phyloP scores from a whole-genome alignment of 2,329 filamentous ascomycete genomes.

The Colletotrichum melonis region DNA sequence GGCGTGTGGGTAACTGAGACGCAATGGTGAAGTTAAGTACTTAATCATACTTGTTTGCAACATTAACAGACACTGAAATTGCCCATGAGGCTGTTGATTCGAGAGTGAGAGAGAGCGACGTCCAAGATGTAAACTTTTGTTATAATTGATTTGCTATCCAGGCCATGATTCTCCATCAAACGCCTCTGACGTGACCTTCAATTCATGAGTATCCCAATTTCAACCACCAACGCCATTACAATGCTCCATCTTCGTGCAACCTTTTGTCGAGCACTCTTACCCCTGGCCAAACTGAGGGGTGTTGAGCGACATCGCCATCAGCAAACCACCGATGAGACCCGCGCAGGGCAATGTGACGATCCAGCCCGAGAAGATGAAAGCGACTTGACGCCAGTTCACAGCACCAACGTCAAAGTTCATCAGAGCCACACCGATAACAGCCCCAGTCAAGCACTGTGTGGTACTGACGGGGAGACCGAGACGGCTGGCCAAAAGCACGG shows the following conservation, averaged over 20 bases:
- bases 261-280: background rate
- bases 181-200: background rate
- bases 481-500: constrained; percentile 39
- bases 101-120: background rate
- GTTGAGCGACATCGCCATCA: constrained; percentile 42
- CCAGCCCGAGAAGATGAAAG: constrained; percentile 43
- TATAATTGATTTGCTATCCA: background rate
- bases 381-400: constrained; percentile 42
- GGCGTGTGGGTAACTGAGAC: too few relatives aligned
- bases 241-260: background rate
- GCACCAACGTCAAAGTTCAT: constrained; percentile 39
- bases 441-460: constrained; percentile 42
- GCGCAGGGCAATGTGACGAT: constrained; percentile 39
- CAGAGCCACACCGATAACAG: constrained; percentile 41
- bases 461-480: constrained; percentile 42
- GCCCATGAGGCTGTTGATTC: too few relatives aligned
- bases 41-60: too few relatives aligned
- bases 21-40: too few relatives aligned
- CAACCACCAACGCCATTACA: background rate
- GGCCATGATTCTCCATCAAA: background rate
- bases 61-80: too few relatives aligned
- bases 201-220: background rate
- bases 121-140: background rate
- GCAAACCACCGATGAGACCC: constrained; percentile 39
- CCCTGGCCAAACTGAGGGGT: constrained; percentile 36